Percentiles rank a stretch among this genome's conserved stretches.
These are phyloP conservation scores for Colletotrichum musicola DNA, from an alignment of 2,329 filamentous ascomycete species.

Conservation along the genomic window DNA sequence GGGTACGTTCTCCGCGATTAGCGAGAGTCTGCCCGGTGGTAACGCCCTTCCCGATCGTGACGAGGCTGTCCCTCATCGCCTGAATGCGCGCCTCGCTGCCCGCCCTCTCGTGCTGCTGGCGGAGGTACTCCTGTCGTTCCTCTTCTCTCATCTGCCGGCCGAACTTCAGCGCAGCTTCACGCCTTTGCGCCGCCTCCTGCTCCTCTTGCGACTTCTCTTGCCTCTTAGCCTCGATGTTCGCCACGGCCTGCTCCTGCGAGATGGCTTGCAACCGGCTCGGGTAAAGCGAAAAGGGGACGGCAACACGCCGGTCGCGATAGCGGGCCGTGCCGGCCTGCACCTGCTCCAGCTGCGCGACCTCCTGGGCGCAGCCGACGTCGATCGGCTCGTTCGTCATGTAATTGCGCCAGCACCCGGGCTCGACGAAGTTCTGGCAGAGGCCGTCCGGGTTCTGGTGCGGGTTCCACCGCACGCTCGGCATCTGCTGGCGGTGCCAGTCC, in stretches of 20 bases:
- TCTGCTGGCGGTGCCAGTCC: constrained; percentile 1
- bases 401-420: background rate
- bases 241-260: background rate
- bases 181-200: background rate
- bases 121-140: background rate
- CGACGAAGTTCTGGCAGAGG: constrained; percentile 5
- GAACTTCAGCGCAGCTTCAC: background rate
- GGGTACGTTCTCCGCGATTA: too few species aligned
- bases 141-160: background rate
- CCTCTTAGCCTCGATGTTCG: background rate
- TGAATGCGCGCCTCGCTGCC: background rate
- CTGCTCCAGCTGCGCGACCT: background rate
- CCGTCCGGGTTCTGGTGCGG: constrained; percentile 1
- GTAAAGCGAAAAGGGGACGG: constrained; percentile 9
- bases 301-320: constrained; percentile 1
- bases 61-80: background rate
- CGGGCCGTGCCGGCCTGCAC: background rate
- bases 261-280: background rate
- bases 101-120: background rate
- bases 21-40: background rate
- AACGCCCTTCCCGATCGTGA: background rate
- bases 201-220: too few species aligned
- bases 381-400: constrained; percentile 1
- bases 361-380: background rate
- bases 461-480: background rate